A percentile compares a stretch with the other conserved stretches of the same genome.
These are phyloP conservation scores for Talaromyces sp. DNA, from an alignment of 2,329 filamentous ascomycete species.

Conservation along the genomic window DNA sequence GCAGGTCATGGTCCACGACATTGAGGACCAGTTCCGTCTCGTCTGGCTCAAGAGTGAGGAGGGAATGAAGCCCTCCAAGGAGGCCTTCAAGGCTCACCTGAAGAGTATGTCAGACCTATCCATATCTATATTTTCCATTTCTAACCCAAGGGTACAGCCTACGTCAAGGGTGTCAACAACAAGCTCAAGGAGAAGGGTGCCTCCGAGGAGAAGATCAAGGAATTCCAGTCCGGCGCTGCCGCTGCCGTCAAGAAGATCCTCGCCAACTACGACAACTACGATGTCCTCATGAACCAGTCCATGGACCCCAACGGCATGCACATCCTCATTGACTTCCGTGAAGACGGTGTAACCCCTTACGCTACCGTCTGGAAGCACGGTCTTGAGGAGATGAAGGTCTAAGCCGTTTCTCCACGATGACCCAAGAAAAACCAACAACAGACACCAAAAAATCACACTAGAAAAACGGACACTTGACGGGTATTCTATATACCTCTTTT, in stretches of 20 bases:
- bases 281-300: conserved; percentile 86
- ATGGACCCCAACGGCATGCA: conserved; percentile 95
- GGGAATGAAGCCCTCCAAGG: conserved; percentile 61
- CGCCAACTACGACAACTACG: conserved; percentile 91
- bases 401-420: conserved; percentile 31
- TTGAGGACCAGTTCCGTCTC: conserved; percentile 88
- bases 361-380: conserved; percentile 95
- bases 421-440: neutral
- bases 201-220: conserved; percentile 61
- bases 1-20: conserved; percentile 72
- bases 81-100: conserved; percentile 73
- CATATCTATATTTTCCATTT: neutral
- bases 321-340: conserved; percentile 93
- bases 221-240: conserved; percentile 73
- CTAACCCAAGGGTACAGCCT: conserved; percentile 48
- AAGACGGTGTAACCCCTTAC: conserved; percentile 88
- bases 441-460: neutral
- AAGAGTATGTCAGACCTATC: conserved; percentile 59
- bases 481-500: neutral
- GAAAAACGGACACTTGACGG: neutral
- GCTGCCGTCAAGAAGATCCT: conserved; percentile 77
- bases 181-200: conserved; percentile 60
- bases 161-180: conserved; percentile 86
- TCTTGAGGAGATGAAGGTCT: conserved; percentile 85
- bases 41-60: conserved; percentile 50